These are phyloP conservation scores for Gastrolobium villosum DNA, from an alignment of 306 rosid species.

Conservation along the genomic window DNA sequence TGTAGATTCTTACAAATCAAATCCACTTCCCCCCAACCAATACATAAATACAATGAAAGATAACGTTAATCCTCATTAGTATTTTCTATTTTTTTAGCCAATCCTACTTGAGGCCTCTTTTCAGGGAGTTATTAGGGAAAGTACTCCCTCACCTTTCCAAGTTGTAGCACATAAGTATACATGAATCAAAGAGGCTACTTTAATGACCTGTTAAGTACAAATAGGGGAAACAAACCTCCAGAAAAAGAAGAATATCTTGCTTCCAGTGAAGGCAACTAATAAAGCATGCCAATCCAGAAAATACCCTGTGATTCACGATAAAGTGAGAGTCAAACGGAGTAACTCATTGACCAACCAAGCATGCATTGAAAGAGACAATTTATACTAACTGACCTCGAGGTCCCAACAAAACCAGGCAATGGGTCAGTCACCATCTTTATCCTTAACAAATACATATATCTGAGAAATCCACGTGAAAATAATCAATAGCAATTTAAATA, in stretches of 20 bases:
- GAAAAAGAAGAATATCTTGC: slow-evolving; percentile 66
- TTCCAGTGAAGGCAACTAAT: slow-evolving; percentile 71
- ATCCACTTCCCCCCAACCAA: background rate
- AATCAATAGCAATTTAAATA: slow-evolving; percentile 39
- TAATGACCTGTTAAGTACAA: slow-evolving; percentile 8
- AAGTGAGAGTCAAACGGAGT: slow-evolving; percentile 45
- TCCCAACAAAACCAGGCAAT: slow-evolving; percentile 52
- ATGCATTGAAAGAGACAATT: slow-evolving; percentile 40
- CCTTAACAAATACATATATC: slow-evolving; percentile 65
- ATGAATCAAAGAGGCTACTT: slow-evolving; percentile 18
- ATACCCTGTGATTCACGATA: slow-evolving; percentile 62
- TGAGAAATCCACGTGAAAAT: slow-evolving; percentile 56
- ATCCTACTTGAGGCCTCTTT: slow-evolving; percentile 12
- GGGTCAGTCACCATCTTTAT: slow-evolving; percentile 52
- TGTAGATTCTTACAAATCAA: slow-evolving; percentile 38
- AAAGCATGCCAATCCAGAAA: slow-evolving; percentile 65
- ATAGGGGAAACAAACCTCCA: slow-evolving; percentile 57
- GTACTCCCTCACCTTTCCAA: background rate
- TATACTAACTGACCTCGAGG: slow-evolving; percentile 61
- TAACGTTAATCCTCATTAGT: background rate
- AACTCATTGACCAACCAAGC: slow-evolving; percentile 38
- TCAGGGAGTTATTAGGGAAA: slow-evolving; percentile 10
- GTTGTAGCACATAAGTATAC: background rate
- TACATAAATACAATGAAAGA: slow-evolving; percentile 14
- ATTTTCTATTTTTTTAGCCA: background rate